Evolutionary conservation across 306 rosid genomes (phyloP).

Genomic region (Sechiopsis laciniata): DNA sequence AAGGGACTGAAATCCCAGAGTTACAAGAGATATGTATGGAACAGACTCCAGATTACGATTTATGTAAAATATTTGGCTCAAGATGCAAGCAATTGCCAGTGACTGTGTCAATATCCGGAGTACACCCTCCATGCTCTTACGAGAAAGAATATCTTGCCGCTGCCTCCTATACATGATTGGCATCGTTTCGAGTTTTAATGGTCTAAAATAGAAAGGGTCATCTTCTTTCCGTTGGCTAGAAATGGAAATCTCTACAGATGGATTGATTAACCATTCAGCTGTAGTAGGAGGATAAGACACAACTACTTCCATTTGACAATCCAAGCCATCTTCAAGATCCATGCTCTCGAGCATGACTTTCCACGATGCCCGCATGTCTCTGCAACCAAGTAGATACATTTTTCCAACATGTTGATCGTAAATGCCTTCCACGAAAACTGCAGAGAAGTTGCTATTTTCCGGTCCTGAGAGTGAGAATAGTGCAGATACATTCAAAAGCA

Average conservation of each 20-base stretch:
- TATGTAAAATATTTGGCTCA: slow-evolving; percentile 64
- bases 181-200: slow-evolving; percentile 53
- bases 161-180: slow-evolving; percentile 68
- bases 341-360: slow-evolving; percentile 50
- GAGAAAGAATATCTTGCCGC: slow-evolving; percentile 69
- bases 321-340: slow-evolving; percentile 76
- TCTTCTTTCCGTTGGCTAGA: slow-evolving; percentile 66
- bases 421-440: slow-evolving; percentile 71
- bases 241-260: slow-evolving; percentile 55
- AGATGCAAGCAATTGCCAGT: slow-evolving; percentile 54
- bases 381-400: slow-evolving; percentile 85
- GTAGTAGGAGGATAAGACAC: slow-evolving; percentile 84
- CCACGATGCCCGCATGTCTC: slow-evolving; percentile 70
- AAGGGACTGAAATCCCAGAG: slow-evolving; percentile 76
- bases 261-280: slow-evolving; percentile 67
- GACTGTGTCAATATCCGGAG: slow-evolving; percentile 71
- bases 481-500: slow-evolving; percentile 78
- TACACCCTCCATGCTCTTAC: slow-evolving; percentile 64
- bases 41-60: slow-evolving; percentile 48
- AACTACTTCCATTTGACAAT: slow-evolving; percentile 66
- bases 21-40: slow-evolving; percentile 64
- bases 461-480: slow-evolving; percentile 55
- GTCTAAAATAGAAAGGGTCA: slow-evolving; percentile 50
- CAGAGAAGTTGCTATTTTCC: slow-evolving; percentile 43
- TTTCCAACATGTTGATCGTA: slow-evolving; percentile 72